Evolutionary conservation across 179 eudicot genomes (phyloP).

Genomic region (Corrigiola litoralis): DNA sequence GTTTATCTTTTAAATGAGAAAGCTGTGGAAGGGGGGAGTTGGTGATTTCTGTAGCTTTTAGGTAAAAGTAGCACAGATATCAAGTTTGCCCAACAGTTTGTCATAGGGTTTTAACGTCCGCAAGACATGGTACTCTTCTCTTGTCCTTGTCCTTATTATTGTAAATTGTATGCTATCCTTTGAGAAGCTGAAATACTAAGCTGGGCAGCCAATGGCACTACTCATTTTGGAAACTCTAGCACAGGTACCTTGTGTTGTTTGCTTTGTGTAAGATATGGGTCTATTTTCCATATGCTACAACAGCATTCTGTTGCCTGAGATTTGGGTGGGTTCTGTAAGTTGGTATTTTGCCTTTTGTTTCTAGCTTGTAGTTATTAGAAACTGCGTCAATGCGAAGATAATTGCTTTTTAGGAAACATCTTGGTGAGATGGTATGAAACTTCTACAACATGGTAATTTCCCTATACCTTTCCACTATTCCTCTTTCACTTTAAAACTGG

Average conservation of each 20-base stretch:
- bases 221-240: not conserved
- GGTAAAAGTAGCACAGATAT: not conserved
- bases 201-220: not conserved
- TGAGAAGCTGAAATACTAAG: not conserved
- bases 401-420: not conserved
- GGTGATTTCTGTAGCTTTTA: not conserved
- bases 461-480: not conserved
- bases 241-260: not conserved
- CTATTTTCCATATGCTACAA: not conserved
- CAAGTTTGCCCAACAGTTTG: not conserved
- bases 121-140: no score
- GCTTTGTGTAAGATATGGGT: not conserved
- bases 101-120: no score
- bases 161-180: no score
- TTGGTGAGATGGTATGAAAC: not conserved
- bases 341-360: not conserved
- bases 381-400: not conserved
- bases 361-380: conserved; percentile 3
- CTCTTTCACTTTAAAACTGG: not conserved
- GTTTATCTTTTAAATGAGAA: not conserved
- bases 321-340: not conserved
- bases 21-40: not conserved
- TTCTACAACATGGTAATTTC: conserved; percentile 13
- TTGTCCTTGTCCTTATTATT: no score
- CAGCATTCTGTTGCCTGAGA: not conserved